phyloP scores from a whole-genome alignment of 352 stramenopile species.

The Phytophthora pluvialis region DNA sequence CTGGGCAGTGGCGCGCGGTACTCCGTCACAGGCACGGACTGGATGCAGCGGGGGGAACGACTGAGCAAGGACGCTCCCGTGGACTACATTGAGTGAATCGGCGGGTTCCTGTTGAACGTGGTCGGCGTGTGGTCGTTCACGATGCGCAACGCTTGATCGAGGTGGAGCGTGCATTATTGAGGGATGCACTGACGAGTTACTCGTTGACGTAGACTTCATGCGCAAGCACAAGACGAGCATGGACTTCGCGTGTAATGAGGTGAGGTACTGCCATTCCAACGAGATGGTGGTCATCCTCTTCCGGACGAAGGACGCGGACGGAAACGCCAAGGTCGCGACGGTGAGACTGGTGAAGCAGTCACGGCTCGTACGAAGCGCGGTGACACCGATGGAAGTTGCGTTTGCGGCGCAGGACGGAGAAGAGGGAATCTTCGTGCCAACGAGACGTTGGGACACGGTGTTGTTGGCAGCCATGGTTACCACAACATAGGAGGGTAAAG shows the following conservation, averaged over 20 bases:
- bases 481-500: background rate
- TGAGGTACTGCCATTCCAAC: background rate
- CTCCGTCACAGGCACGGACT: too few relatives aligned
- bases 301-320: background rate
- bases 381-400: slow-evolving; percentile 1
- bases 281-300: background rate
- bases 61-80: too few relatives aligned
- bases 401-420: background rate
- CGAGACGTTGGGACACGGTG: background rate
- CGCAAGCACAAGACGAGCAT: background rate
- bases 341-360: background rate
- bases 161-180: too few relatives aligned
- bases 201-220: too few relatives aligned
- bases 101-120: too few relatives aligned
- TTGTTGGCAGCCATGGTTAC: slow-evolving; percentile 5
- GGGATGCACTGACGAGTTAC: too few relatives aligned
- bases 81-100: too few relatives aligned
- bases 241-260: background rate
- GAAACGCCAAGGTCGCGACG: background rate
- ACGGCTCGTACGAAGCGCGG: background rate
- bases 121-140: too few relatives aligned
- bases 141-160: too few relatives aligned
- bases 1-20: too few relatives aligned
- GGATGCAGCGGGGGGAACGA: too few relatives aligned
- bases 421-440: background rate